Percentiles rank a stretch among this genome's conserved stretches.
These are phyloP conservation scores for Amylocystis lapponica DNA, from an alignment of 768 basidiomycete species.

Conservation along the genomic window DNA sequence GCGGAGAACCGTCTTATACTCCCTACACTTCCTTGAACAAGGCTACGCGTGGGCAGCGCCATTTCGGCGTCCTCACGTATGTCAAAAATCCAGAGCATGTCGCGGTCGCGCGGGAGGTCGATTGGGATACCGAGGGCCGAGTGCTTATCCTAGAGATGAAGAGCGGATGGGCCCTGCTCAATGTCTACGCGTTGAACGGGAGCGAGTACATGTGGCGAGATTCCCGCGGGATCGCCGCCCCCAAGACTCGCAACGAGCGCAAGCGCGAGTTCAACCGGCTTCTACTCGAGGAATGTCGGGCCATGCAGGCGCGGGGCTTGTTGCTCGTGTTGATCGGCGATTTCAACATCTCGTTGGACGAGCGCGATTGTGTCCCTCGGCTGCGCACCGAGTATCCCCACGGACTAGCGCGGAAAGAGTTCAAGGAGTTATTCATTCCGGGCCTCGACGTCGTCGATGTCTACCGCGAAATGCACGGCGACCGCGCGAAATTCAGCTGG, in stretches of 20 bases:
- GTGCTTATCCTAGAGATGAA: conserved; percentile 20
- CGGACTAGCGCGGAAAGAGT: conserved; percentile 17
- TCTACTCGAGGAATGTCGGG: conserved; percentile 15
- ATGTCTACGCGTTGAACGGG: conserved; percentile 23
- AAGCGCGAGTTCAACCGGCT: conserved; percentile 22
- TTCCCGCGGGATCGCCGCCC: conserved; percentile 9
- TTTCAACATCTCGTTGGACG: conserved; percentile 21
- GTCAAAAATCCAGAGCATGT: conserved; percentile 10
- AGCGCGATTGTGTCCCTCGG: conserved; percentile 16
- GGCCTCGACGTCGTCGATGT: conserved; percentile 15
- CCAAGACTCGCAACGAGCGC: conserved; percentile 21
- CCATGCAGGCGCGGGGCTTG: conserved; percentile 17
- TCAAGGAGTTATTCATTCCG: conserved; percentile 20
- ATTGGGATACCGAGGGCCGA: conserved; percentile 20
- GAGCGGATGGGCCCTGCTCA: conserved; percentile 20
- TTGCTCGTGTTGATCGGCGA: conserved; percentile 20
- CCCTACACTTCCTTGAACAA: conserved; percentile 16
- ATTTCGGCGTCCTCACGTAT: conserved; percentile 20
- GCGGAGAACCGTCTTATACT: conserved; percentile 14
- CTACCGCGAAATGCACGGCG: conserved; percentile 15
- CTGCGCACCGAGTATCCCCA: conserved; percentile 20
- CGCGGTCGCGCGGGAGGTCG: conserved; percentile 16
- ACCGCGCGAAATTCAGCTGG: conserved; percentile 19
- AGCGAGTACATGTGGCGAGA: conserved; percentile 22
- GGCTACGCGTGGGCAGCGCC: conserved; percentile 15